Evolutionary conservation across 306 rosid species (phyloP), one percentile per base, ranked within the genome.

Genomic region (Comarum palustre): DNA sequence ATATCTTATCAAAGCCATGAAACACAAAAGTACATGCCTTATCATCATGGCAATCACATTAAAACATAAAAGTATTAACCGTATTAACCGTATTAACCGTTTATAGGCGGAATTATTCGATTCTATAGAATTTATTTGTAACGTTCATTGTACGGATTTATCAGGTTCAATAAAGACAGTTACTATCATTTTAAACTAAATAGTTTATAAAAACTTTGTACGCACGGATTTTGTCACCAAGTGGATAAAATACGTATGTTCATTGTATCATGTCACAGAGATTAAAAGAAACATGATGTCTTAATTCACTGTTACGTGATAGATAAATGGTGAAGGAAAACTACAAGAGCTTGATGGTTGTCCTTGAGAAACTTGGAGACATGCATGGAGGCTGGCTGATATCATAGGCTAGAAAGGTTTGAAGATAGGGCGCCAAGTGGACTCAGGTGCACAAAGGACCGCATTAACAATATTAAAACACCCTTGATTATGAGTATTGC

Each of bases 401-500:
- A 68, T 74, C 74, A 72, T 58, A 62, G 14, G 80, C 27, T 46
- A 39, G 36, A 77, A 19, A 43, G 75, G 55, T 72, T 50, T 41
- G 52, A 50, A 8, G 61, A 20, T 34, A 67, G 36, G 61, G 60
- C 27, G 84, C 76, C 90, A 75, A 69, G 78, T 75, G 85, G 83
- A 62, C 65, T 29, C 38, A 58, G 36, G 47, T 20, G 68, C 58
- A 46, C 75, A 60, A 73, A 8, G 81, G 91, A 68, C 85, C 80
- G 85, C 89, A 70, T 54, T 46, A 51, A 61, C 39, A 17, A 22
- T 27, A 31, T 16, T 62, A 62, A 32, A 57, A 65, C 7, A 8
- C 42, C 66, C 70, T 71, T 61, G 81, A 62, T 77, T 73, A 58
- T 60, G 32, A 54, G 10, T 39, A 38, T 47, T 54, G 66, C 57